Evolutionary conservation across 495 filamentous ascomycete genomes (phyloP), one percentile per base, ranked within the genome.

Genomic region (Poronia punctata): DNA sequence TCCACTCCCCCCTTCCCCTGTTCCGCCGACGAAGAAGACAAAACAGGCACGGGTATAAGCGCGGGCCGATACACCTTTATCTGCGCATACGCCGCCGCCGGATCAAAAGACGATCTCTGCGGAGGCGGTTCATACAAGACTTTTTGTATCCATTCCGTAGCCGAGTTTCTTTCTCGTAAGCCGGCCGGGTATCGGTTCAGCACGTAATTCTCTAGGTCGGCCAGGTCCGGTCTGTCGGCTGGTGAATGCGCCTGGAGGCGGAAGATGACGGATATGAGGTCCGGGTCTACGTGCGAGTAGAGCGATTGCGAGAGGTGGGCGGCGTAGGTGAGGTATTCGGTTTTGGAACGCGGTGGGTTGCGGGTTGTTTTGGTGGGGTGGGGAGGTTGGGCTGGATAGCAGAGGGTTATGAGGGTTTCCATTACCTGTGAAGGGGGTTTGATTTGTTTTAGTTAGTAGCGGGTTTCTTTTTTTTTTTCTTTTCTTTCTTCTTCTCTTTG

Each of bases 331-430:
- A 22, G 17, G 15, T 41, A 41, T 14, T 20, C 3, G 3, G 3
- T 21, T 26, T 33, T 33, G 10, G 15, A 14, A 0, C 1, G 0
- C 5, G 28, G 38, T 7, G 26, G 38, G 19, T 12, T 7, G 3
- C 8, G 3, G 11, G 5, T 33, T 11, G n/a, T 14, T 5, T 17
- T n/a, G 3, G 38, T 33, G 18, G 38, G 38, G 11, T 18, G 2
- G 15, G 38, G 38, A 10, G 38, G 38, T 10, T 5, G 3, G 1
- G 38, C 38, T 14, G 38, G 38, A 8, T 33, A 19, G 38, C 14
- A 34, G 3, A n/a, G 14, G n/a, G 38, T 41, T 21, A 41, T 41
- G 10, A 41, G 38, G 4, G 9, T 24, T 25, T 41, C 38, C 38
- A 41, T 41, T 2, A 41, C 7, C 38, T 41, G 16, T 14, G n/a